These are phyloP conservation scores for Cutaneotrichosporon curvatum DNA, from an alignment of 1,284 basidiomycete genomes.

Conservation along the genomic window DNA sequence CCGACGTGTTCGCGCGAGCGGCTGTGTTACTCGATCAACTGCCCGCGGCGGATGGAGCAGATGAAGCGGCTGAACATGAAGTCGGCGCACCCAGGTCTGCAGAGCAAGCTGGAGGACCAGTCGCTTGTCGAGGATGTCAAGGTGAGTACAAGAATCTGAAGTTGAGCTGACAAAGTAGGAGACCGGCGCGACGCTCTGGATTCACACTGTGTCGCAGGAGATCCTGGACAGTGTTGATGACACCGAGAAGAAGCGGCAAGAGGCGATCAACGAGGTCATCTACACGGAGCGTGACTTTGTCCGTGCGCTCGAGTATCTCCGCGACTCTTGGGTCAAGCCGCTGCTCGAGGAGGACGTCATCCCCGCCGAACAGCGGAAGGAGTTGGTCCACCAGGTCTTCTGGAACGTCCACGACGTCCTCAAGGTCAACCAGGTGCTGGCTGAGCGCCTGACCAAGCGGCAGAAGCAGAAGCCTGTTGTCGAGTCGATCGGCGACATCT, in stretches of 20 bases:
- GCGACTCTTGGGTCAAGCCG: constrained; percentile 88
- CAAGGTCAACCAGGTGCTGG: constrained; percentile 76
- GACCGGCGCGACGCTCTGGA: constrained; percentile 82
- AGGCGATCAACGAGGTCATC: constrained; percentile 98
- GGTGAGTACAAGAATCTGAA: constrained; percentile 48
- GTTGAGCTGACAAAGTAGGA: constrained; percentile 52
- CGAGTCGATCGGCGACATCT: constrained; percentile 83
- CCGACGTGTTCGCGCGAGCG: constrained; percentile 91
- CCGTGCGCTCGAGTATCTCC: constrained; percentile 92
- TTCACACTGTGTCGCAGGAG: constrained; percentile 91
- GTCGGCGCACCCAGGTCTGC: constrained; percentile 71
- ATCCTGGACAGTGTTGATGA: constrained; percentile 88
- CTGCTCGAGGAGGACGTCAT: constrained; percentile 66
- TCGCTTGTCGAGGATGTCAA: constrained; percentile 67
- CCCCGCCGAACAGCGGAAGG: constrained; percentile 65
- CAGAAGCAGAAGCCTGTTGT: constrained; percentile 93
- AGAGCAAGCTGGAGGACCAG: constrained; percentile 64
- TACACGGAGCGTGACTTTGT: constrained; percentile 98
- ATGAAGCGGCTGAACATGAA: constrained; percentile 88
- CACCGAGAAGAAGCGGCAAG: constrained; percentile 90
- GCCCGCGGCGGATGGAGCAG: constrained; percentile 87
- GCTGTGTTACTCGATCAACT: constrained; percentile 94
- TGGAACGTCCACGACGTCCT: constrained; percentile 98
- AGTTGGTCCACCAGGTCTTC: constrained; percentile 91
- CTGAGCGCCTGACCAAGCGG: constrained; percentile 88